Base-by-base conservation (phyloP, 1,139 yeast genomes). In the Hanseniaspora sp. region DNA sequence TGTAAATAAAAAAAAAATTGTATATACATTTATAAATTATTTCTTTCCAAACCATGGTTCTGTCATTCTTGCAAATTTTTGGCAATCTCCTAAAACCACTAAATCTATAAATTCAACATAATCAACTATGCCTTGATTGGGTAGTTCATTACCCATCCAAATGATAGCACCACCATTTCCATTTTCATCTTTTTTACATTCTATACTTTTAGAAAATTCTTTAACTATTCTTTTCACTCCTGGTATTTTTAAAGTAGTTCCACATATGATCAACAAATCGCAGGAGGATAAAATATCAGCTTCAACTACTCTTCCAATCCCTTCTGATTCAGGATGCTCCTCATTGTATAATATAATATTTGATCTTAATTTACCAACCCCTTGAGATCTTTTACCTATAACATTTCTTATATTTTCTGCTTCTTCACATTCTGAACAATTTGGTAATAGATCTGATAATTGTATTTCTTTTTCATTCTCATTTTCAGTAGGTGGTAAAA, bases 241-340 rank as follows among this genome's bases (percentile, higher is more conserved):
- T 15, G 94, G 95, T 17, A 87, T 92, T 64, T 83, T 83, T 55
- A 87, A 70, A 1, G 95, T 82, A 0, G 96, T 87, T 1, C 96
- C 96, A 66, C 85, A 90, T 46, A 87, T 85, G 23, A 87, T 71
- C 54, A 87, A 70, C 62, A 88, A 79, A 64, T 87, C 96, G 0
- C 94, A 90, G 58, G 73, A 77, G 48, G 78, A 69, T 60, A 74
- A 75, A 53, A 86, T 66, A 66, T 87, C 96, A 7, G 74, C 69
- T 57, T 77, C 81, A 6, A 88, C 76, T 1, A 90, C 83, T 55
- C 78, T 77, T 1, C 95, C 88, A 53, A 87, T 79, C 5, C 82
- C 76, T 58, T 87, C 96, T 48, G 90, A 83, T 64, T 86, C 95
- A 0, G 95, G 95, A 63, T 87, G 95, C 61, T 80, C 76, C 4